Evolutionary conservation across 2,329 filamentous ascomycete genomes (phyloP), one percentile per base, ranked within the genome.

Genomic region (Beauveria bassiana): DNA sequence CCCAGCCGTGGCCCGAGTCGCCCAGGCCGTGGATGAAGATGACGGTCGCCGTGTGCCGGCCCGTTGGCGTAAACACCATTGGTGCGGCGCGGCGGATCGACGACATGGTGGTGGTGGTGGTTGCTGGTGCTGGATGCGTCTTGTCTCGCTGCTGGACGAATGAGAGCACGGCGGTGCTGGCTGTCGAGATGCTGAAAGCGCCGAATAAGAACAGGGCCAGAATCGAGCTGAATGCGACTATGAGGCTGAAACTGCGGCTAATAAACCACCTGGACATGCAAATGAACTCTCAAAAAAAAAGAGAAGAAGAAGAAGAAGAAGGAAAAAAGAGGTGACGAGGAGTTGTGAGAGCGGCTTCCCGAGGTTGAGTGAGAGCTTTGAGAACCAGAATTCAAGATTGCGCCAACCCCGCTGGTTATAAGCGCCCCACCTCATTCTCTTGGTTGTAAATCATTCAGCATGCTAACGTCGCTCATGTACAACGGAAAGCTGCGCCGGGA

Each of bases 1-100:
- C 83, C 93, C 90, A 93, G 67, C 90, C 90, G 66, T 84, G 79
- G 49, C 89, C 90, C 34, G 81, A 88, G 72, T 98, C 95, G 65
- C 95, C 95, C 45, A 99, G 80, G 16, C 95, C 95, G 74, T 99
- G 95, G 58, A 90, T 83, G 75, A 97, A 92, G 70, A 99, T 98
- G 69, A 98, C 89, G 3, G 93, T 97, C 26, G 92, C 92, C 43
- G 95, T 97, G 77, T 98, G 95, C 71, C 85, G 86, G 71, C 85
- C 89, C 40, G 90, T 78, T 46, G 93, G 90, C 31, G 91, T 90
- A 63, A 96, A 86, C 22, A 95, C 81, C 60, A 95, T 79, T 16
- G 86, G 85, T 18, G 76, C 72, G 26, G 72, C 60, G 46, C 73
- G 70, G n/a, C 69, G 63, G 40, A 74, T 56, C 7, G 72, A 65